These are phyloP conservation scores for Fusarium sp. DNA, from an alignment of 2,329 filamentous ascomycete genomes.

Conservation along the genomic window DNA sequence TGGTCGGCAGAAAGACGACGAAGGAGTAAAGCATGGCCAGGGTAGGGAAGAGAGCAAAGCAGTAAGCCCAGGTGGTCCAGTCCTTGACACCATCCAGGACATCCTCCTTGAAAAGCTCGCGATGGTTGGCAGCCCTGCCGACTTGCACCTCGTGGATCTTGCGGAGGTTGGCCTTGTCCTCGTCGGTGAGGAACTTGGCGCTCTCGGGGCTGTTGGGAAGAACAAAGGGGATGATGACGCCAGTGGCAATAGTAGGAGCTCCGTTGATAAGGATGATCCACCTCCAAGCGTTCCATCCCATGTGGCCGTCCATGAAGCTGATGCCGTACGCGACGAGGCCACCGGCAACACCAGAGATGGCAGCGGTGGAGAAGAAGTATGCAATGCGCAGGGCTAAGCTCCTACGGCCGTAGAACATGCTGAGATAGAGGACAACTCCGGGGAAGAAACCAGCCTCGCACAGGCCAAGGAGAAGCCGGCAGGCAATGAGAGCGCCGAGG, in stretches of 20 bases:
- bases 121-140: constrained; percentile 32
- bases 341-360: constrained; percentile 69
- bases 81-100: constrained; percentile 51
- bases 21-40: constrained; percentile 75
- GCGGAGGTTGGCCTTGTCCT: constrained; percentile 58
- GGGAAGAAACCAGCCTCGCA: constrained; percentile 61
- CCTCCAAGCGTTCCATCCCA: constrained; percentile 68
- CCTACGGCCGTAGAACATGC: constrained; percentile 69
- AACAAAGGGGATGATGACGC: constrained; percentile 62
- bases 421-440: constrained; percentile 62
- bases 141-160: constrained; percentile 59
- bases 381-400: constrained; percentile 69
- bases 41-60: constrained; percentile 65
- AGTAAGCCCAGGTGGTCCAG: constrained; percentile 71
- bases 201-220: constrained; percentile 67
- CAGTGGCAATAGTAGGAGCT: constrained; percentile 55
- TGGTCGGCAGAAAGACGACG: constrained; percentile 73
- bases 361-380: constrained; percentile 68
- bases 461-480: constrained; percentile 49
- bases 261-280: constrained; percentile 72
- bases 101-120: constrained; percentile 40
- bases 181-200: constrained; percentile 49
- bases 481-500: constrained; percentile 56
- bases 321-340: constrained; percentile 72
- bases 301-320: constrained; percentile 67